Base-by-base conservation (phyloP, 805 yeast genomes). In the Ogataea philodendri region DNA sequence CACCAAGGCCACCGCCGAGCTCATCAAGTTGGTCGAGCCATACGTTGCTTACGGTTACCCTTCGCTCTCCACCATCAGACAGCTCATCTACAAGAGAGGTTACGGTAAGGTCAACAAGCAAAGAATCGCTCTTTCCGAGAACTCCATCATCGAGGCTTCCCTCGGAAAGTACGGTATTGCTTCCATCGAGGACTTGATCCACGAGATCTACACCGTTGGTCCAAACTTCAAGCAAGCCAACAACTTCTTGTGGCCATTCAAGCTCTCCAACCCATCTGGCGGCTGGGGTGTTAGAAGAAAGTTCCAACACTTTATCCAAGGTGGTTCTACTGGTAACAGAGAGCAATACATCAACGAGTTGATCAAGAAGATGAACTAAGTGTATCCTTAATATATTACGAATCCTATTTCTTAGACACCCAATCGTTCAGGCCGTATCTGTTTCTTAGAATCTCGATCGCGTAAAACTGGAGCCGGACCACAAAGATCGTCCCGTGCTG, bases 271-370 rank as follows among this genome's bases (percentile, higher is more conserved):
- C 82, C 96, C 96, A 72, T 78, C 78, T 70, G 96, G 96, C 74
- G 96, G 96, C 72, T 87, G 94, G 95, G 90, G 95, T 78, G 84
- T 84, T 57, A 76, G 81, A 71, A 87, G 95, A 82, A 87, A 87
- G 80, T 87, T 87, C 94, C 80, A 80, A 76, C 95, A 87, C 76
- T 87, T 84, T 68, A 83, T 87, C 79, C 94, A 85, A 76, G 95
- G 95, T 78, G 96, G 96, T 83, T 82, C 93, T 77, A 80, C 87
- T 71, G 96, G 96, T 84, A 87, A 87, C 94, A 84, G 95, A 76
- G 96, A 87, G 77, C 81, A 85, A 64, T 83, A 76, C 85, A 87
- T 87, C 74, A 87, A 87, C 83, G 81, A 84, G 69, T 83, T 87
- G 72, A 85, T 86, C 67, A 84, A 86, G 78, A 83, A 85, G 69